Conservation (phyloP, 2,329 filamentous ascomycete genomes). For the Fusarium piperis region DNA sequence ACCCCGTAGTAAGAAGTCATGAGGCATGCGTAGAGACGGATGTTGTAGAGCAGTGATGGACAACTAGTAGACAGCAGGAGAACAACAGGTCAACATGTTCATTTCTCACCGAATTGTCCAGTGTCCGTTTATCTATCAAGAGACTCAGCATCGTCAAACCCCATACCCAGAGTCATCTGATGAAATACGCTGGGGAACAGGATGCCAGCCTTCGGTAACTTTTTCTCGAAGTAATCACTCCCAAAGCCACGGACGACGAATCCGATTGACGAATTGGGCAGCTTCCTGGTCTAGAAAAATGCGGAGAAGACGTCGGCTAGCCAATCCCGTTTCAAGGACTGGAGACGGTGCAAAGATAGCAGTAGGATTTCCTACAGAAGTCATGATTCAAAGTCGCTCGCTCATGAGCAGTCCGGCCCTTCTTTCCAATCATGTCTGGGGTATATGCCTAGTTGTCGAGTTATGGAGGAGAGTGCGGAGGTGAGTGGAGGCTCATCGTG, state of each 20-base stretch:
- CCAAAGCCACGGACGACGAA: not conserved
- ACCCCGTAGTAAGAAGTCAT: not conserved
- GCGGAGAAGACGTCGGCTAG: not conserved
- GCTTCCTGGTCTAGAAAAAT: not conserved
- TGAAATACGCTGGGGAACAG: not conserved
- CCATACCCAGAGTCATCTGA: not conserved
- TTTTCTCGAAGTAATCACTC: not conserved
- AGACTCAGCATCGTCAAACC: not conserved
- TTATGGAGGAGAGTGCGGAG: constrained; percentile 12
- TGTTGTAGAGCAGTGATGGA: not conserved
- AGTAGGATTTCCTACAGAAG: not conserved
- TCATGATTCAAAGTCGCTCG: not conserved
- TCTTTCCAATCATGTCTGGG: constrained; percentile 6
- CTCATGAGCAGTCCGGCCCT: not conserved
- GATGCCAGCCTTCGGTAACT: not conserved
- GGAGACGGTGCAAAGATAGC: not conserved
- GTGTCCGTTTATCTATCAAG: not conserved
- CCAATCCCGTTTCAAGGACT: not conserved
- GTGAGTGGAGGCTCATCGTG: not conserved
- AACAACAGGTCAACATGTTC: not conserved
- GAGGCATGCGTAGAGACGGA: not conserved
- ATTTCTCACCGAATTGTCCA: not conserved
- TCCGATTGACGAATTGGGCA: not conserved
- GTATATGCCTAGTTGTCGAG: not conserved
- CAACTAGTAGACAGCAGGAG: not conserved